Percentiles rank a stretch among this genome's conserved stretches.
Evolutionary conservation across 805 yeast species (phyloP).

Genomic region (Teunomyces kruisii): DNA sequence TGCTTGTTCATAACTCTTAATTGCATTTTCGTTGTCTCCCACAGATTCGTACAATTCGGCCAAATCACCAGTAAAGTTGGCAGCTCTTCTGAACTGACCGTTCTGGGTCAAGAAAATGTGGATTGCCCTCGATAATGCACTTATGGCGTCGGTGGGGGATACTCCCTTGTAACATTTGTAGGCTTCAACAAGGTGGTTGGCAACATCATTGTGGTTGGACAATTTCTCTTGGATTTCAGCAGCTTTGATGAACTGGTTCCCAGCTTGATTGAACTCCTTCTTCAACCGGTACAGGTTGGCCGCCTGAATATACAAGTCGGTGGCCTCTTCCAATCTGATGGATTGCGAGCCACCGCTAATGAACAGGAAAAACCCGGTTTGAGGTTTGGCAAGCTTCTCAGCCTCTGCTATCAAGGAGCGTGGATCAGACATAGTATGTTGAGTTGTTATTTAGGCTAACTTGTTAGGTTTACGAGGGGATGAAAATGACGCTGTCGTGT

Average conservation of each 20-base stretch:
- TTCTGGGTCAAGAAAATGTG: conserved; percentile 74
- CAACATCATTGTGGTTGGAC: conserved; percentile 84
- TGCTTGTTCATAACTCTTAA: conserved; percentile 81
- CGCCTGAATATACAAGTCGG: conserved; percentile 86
- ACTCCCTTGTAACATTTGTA: conserved; percentile 79
- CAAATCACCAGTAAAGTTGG: conserved; percentile 87
- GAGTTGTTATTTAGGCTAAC: neutral
- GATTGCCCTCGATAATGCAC: conserved; percentile 73
- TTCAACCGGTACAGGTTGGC: conserved; percentile 84
- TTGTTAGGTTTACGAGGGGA: neutral
- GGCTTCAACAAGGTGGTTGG: conserved; percentile 85
- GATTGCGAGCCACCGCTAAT: conserved; percentile 63
- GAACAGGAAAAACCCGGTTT: conserved; percentile 66
- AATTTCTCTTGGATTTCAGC: conserved; percentile 76
- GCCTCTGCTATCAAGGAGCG: conserved; percentile 44
- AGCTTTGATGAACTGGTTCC: conserved; percentile 80
- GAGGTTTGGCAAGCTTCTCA: conserved; percentile 50
- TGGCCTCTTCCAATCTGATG: conserved; percentile 82
- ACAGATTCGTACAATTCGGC: conserved; percentile 82
- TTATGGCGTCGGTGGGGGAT: conserved; percentile 74
- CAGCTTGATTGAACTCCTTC: conserved; percentile 74
- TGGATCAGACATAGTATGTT: conserved; percentile 41
- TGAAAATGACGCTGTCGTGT: conserved; percentile 1
- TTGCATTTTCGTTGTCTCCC: conserved; percentile 66
- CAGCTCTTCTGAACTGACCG: conserved; percentile 96